Conservation (phyloP, 2,329 filamentous ascomycete genomes). For the Colletotrichum lentis region DNA sequence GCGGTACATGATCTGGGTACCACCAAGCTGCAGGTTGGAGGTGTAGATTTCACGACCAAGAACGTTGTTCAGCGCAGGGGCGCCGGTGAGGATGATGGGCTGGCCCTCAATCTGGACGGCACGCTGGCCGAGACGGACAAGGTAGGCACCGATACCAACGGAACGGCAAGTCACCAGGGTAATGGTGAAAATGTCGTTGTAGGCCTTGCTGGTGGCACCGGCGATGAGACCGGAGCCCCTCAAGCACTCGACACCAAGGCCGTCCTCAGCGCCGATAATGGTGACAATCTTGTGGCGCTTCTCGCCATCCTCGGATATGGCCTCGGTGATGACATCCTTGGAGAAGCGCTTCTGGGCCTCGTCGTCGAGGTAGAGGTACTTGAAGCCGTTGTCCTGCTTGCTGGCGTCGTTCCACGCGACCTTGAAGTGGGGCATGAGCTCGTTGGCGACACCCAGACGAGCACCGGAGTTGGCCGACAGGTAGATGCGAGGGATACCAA, state of each 20-base stretch:
- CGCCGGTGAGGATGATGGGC: conserved; percentile 98
- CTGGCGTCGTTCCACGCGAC: conserved; percentile 91
- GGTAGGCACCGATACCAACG: conserved; percentile 98
- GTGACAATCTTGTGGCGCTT: conserved; percentile 93
- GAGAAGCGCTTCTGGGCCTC: conserved; percentile 88
- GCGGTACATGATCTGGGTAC: conserved; percentile 99
- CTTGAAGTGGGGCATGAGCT: conserved; percentile 96
- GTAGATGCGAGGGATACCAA: conserved; percentile 96
- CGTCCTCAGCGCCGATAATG: conserved; percentile 91
- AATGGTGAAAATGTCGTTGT: conserved; percentile 98
- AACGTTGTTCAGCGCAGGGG: conserved; percentile 96
- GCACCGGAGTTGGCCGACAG: conserved; percentile 98
- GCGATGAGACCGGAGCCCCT: conserved; percentile 97
- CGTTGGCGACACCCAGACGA: conserved; percentile 93
- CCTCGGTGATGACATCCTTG: conserved; percentile 78
- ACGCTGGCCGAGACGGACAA: conserved; percentile 97
- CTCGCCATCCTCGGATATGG: conserved; percentile 85
- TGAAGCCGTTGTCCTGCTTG: conserved; percentile 89
- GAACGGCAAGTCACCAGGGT: conserved; percentile 97
- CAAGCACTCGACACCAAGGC: conserved; percentile 96
- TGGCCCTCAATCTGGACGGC: conserved; percentile 99
- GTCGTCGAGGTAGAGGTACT: conserved; percentile 92
- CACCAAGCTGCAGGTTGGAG: conserved; percentile 97
- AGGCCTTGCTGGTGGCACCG: conserved; percentile 94
- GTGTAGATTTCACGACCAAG: conserved; percentile 98